These are phyloP conservation scores for Albophoma yamanashiensis DNA, from an alignment of 2,329 filamentous ascomycete genomes.

Conservation along the genomic window DNA sequence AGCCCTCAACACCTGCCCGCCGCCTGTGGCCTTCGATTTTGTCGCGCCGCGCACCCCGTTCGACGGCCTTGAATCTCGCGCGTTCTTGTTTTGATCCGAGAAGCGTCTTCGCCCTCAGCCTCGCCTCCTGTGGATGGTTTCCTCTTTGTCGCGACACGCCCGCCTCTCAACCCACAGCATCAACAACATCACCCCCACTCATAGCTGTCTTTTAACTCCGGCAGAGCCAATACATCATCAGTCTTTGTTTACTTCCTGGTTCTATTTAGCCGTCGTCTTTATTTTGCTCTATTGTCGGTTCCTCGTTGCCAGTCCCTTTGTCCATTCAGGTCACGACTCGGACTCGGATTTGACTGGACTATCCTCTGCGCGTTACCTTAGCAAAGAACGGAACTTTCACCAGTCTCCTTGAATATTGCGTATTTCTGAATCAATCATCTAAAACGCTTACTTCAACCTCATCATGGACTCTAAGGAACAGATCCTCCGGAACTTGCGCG, in stretches of 20 bases:
- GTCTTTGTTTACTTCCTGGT: neutral
- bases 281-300: neutral
- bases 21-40: neutral
- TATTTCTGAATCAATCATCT: neutral
- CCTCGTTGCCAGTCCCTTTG: neutral
- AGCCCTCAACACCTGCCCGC: neutral
- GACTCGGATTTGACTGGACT: neutral
- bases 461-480: slow-evolving; percentile 10
- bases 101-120: too few relatives aligned
- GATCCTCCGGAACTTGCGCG: slow-evolving; percentile 10
- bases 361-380: neutral
- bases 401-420: neutral
- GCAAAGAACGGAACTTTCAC: neutral
- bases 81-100: neutral
- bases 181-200: neutral
- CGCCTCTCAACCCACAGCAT: neutral
- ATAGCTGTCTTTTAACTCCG: too few relatives aligned
- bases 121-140: neutral
- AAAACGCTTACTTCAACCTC: neutral
- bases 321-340: too few relatives aligned
- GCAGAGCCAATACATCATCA: neutral
- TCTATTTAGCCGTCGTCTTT: neutral
- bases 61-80: neutral
- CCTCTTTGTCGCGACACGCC: neutral
- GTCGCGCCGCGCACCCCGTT: neutral